Base-by-base conservation (phyloP, 2,329 filamentous ascomycete genomes). In the Cercospora zeae-maydis region DNA sequence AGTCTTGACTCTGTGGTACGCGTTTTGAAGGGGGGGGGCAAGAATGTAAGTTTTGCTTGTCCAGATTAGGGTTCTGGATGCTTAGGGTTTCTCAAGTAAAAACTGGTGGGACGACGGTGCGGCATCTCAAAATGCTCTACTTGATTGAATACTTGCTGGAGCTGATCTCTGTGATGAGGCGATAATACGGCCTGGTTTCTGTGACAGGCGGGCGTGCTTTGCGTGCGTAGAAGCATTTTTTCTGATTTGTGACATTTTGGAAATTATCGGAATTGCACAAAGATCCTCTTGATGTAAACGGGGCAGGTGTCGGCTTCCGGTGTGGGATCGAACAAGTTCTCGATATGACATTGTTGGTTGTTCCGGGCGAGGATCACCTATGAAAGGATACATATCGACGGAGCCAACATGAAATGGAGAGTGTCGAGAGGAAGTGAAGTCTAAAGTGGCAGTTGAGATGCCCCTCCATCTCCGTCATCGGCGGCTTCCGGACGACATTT, bases 381-480 rank as follows among this genome's bases (percentile, higher is more conserved):
- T 34, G 10, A 2, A 34, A 34, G 4, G 3, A 24, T 11, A 7
- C 16, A 13, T 5, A 47, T 13, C 13, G 42, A 47, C 4, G 5
- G 9, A 27, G 11, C 5, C 11, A 21, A 3, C 13, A 27, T 47
- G 7, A 3, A 9, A 30, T 8, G 10, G 49, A 2, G 49, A 33
- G 31, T 5, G 1, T 3, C 10, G n/a, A 53, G 14, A 53, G 0
- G 27, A 34, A 19, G 27, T 53, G 49, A 53, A 19, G 31, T 34
- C 49, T 13, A n/a, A 19, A 53, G 49, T 21, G 21, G 9, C 10
- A 31, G 49, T 53, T 14, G n/a, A 6, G 49, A 34, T 24, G 49
- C 49, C 49, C 27, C 49, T 31, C 27, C 49, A 34, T 21, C 49
- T 53, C 49, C 49, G 49, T 53, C 49, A 53, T 53, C 49, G 49